phyloP scores from a whole-genome alignment of 2,329 filamentous ascomycete genomes.

The Plectosphaerella cucumerina region DNA sequence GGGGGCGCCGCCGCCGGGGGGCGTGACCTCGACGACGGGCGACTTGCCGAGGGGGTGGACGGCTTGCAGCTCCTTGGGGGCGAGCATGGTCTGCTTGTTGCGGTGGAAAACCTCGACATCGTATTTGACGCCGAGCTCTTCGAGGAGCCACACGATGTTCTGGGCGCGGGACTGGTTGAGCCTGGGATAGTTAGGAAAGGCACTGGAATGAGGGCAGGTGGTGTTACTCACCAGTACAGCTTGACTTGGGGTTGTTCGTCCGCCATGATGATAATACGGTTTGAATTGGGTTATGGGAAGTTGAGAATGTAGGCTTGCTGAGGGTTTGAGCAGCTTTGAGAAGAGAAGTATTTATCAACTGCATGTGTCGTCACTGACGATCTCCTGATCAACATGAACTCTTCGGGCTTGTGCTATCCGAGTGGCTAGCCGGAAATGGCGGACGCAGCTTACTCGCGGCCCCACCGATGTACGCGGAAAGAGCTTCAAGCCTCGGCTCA shows the following conservation, averaged over 20 bases:
- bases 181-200: constrained; percentile 43
- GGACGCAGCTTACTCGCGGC: background rate
- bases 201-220: background rate
- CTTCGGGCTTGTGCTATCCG: background rate
- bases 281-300: background rate
- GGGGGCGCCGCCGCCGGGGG: constrained; percentile 33
- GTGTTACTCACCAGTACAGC: constrained; percentile 53
- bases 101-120: constrained; percentile 78
- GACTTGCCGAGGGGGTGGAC: constrained; percentile 86
- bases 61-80: constrained; percentile 70
- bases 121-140: constrained; percentile 76
- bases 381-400: background rate
- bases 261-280: constrained; percentile 4
- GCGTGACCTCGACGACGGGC: constrained; percentile 66
- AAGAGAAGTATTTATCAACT: background rate
- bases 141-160: constrained; percentile 79
- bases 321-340: background rate
- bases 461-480: no score
- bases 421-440: background rate
- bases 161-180: constrained; percentile 79
- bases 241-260: constrained; percentile 49
- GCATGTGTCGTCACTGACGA: background rate
- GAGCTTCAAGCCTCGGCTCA: no score
- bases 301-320: background rate
- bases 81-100: constrained; percentile 54